Conservation (phyloP, 148 eudicot genomes). For the Persicaria maculosa region DNA sequence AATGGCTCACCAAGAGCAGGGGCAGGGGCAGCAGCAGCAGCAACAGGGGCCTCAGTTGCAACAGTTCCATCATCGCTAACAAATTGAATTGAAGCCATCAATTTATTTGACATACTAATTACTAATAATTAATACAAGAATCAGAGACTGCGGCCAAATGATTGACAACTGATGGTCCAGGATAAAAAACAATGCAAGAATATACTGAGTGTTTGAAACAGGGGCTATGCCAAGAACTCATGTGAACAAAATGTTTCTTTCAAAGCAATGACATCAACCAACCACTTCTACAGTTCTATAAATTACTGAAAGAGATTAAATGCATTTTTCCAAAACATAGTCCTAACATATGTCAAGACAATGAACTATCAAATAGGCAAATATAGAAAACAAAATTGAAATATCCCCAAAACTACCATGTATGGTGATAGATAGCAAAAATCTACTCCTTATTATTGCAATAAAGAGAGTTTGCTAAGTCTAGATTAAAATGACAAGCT, state of each 20-base stretch:
- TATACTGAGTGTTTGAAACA: too few relatives aligned
- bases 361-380: neutral
- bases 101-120: neutral
- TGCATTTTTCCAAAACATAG: neutral
- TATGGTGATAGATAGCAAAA: too few relatives aligned
- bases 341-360: neutral
- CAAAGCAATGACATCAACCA: neutral
- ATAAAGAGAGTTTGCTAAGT: neutral
- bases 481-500: neutral
- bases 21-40: conserved; percentile 14
- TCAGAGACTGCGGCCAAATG: neutral
- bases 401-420: too few relatives aligned
- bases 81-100: neutral
- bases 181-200: too few relatives aligned
- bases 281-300: neutral
- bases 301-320: neutral
- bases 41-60: conserved; percentile 18
- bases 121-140: neutral
- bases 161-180: neutral
- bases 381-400: neutral
- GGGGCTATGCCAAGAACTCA: too few relatives aligned
- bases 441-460: neutral
- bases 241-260: neutral
- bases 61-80: conserved; percentile 25
- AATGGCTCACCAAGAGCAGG: conserved; percentile 28